Evolutionary conservation across 257 asterid genomes (phyloP).

Genomic region (Prunella vulgaris): DNA sequence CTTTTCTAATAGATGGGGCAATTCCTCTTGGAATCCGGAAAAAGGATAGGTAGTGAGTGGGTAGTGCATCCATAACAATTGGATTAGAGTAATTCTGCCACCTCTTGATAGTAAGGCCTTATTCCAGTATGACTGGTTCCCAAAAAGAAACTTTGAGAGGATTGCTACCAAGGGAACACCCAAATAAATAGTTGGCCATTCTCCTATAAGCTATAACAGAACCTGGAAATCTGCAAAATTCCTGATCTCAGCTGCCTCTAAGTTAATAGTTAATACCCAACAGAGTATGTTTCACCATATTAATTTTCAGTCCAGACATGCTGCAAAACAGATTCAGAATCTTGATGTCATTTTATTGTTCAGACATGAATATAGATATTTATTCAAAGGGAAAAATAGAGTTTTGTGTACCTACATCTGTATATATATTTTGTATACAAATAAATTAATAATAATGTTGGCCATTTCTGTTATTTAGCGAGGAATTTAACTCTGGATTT

Average conservation of each 20-base stretch:
- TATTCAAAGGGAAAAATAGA: not conserved
- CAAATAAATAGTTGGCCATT: too few species aligned
- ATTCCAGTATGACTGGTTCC: not conserved
- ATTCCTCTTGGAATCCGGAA: not conserved
- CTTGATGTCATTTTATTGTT: not conserved
- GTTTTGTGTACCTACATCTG: not conserved
- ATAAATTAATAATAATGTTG: constrained; percentile 23
- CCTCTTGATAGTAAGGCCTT: not conserved
- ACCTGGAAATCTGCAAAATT: not conserved
- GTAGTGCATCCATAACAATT: not conserved
- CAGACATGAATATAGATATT: not conserved
- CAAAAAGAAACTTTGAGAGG: not conserved
- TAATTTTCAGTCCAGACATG: not conserved
- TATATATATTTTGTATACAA: not conserved
- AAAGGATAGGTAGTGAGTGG: not conserved
- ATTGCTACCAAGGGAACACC: not conserved
- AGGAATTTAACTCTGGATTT: constrained; percentile 85
- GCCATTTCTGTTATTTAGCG: constrained; percentile 41
- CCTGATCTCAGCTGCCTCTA: not conserved
- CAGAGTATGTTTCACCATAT: not conserved
- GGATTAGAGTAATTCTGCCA: not conserved
- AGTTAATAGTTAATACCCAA: not conserved
- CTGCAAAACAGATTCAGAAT: not conserved
- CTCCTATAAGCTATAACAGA: too few species aligned
- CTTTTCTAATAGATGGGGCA: not conserved